phyloP scores from a whole-genome alignment of 208 protist species.

The Plasmodiophora brassicae region DNA sequence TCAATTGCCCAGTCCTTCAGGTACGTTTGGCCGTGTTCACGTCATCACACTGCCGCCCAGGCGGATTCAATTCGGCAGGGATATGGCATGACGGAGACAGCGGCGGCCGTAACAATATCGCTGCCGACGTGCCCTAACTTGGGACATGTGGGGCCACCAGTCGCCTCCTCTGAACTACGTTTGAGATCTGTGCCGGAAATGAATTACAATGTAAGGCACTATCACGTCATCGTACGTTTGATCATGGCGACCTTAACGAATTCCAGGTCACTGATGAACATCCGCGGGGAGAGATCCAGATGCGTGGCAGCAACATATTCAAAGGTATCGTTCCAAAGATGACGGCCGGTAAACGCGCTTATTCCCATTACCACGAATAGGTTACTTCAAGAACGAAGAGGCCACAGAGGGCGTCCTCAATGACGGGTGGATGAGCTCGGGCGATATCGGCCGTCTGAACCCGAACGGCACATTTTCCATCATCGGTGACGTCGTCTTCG shows the following conservation, averaged over 20 bases:
- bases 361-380: too few relatives aligned
- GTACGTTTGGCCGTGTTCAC: too few relatives aligned
- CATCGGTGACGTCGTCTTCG: too few relatives aligned
- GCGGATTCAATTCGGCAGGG: too few relatives aligned
- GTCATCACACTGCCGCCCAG: too few relatives aligned
- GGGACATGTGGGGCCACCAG: slow-evolving; percentile 64
- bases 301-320: slow-evolving; percentile 25
- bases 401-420: slow-evolving; percentile 55
- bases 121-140: slow-evolving; percentile 31
- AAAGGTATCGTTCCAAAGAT: too few relatives aligned
- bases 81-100: slow-evolving; percentile 75
- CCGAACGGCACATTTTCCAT: slow-evolving; percentile 63
- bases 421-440: slow-evolving; percentile 69
- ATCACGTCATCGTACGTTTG: too few relatives aligned
- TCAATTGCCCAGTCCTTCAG: slow-evolving; percentile 41
- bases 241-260: too few relatives aligned
- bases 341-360: too few relatives aligned
- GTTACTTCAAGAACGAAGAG: slow-evolving; percentile 38
- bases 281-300: slow-evolving; percentile 43
- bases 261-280: slow-evolving; percentile 1
- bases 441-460: slow-evolving; percentile 66
- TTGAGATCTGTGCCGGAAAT: slow-evolving; percentile 77
- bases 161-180: slow-evolving; percentile 75
- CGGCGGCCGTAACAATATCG: slow-evolving; percentile 48
- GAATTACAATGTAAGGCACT: slow-evolving; percentile 69